phyloP scores from a whole-genome alignment of 2,329 filamentous ascomycete genomes.

The Fusarium secorum region DNA sequence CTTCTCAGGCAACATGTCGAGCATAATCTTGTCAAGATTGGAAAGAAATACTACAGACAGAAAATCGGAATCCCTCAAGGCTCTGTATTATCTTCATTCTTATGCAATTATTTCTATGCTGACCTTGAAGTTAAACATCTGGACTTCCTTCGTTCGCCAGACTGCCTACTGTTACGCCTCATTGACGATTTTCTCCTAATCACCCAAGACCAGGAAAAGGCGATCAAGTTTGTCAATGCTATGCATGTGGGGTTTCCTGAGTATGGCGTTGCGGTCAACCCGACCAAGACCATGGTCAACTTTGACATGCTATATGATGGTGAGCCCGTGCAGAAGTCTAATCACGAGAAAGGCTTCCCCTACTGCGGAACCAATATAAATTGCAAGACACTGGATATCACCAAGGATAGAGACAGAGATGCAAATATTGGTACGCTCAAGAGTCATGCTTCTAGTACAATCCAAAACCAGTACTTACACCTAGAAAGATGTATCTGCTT shows the following conservation, averaged over 20 bases:
- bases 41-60: constrained; percentile 88
- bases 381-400: constrained; percentile 75
- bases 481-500: constrained; percentile 62
- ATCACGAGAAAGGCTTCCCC: constrained; percentile 67
- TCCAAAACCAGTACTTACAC: not conserved
- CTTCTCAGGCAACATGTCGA: constrained; percentile 82
- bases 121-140: constrained; percentile 78
- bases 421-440: constrained; percentile 57
- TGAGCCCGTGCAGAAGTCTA: constrained; percentile 58
- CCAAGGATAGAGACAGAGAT: constrained; percentile 68
- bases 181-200: constrained; percentile 95
- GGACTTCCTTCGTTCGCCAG: constrained; percentile 64
- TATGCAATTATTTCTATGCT: constrained; percentile 97
- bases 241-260: constrained; percentile 83
- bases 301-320: constrained; percentile 72
- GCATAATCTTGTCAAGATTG: constrained; percentile 85
- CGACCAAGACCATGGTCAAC: constrained; percentile 83
- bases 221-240: constrained; percentile 73
- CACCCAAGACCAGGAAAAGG: constrained; percentile 72
- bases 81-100: constrained; percentile 81
- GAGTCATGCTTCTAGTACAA: not conserved
- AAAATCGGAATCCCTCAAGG: constrained; percentile 92
- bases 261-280: constrained; percentile 82
- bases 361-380: constrained; percentile 88
- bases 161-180: constrained; percentile 78